Conservation (phyloP, 306 rosid genomes). For the Hylodesmum podocarpum region DNA sequence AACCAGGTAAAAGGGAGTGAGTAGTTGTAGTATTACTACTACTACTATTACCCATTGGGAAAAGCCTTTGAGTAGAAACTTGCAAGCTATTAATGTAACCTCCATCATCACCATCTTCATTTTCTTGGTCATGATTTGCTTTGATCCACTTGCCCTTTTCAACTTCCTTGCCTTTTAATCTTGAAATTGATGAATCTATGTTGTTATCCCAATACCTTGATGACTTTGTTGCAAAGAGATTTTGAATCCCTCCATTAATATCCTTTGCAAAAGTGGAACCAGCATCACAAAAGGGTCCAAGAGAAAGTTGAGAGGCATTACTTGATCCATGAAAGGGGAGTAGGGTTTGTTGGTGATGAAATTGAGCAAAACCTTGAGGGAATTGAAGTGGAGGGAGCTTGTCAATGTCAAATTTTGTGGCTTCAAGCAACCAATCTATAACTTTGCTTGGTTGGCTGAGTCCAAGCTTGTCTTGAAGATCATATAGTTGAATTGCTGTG, state of each 20-base stretch:
- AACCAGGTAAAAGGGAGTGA: constrained; percentile 39
- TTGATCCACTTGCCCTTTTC: constrained; percentile 64
- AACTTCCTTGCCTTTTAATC: constrained; percentile 28
- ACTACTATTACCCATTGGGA: constrained; percentile 32
- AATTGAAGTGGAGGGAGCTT: constrained; percentile 87
- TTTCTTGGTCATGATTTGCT: constrained; percentile 34
- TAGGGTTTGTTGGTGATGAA: constrained; percentile 47
- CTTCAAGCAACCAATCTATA: constrained; percentile 85
- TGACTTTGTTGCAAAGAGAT: constrained; percentile 18
- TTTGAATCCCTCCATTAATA: constrained; percentile 32
- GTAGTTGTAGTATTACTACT: not conserved
- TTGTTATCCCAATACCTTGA: constrained; percentile 28
- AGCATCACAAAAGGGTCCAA: constrained; percentile 43
- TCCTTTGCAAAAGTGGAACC: constrained; percentile 16
- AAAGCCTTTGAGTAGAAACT: constrained; percentile 55
- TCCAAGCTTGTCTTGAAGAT: constrained; percentile 79
- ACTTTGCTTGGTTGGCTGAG: constrained; percentile 88
- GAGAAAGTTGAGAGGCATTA: constrained; percentile 34
- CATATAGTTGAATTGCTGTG: constrained; percentile 82
- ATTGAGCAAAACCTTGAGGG: constrained; percentile 57
- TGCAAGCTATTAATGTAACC: constrained; percentile 16
- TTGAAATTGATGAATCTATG: constrained; percentile 10
- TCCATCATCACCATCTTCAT: constrained; percentile 28
- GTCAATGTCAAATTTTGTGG: constrained; percentile 72
- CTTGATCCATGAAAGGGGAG: constrained; percentile 35